A percentile compares a stretch with the other conserved stretches of the same genome.
Evolutionary conservation across 192 early-diverging fungal species (phyloP).

Genomic region (Backusella psychrophila): DNA sequence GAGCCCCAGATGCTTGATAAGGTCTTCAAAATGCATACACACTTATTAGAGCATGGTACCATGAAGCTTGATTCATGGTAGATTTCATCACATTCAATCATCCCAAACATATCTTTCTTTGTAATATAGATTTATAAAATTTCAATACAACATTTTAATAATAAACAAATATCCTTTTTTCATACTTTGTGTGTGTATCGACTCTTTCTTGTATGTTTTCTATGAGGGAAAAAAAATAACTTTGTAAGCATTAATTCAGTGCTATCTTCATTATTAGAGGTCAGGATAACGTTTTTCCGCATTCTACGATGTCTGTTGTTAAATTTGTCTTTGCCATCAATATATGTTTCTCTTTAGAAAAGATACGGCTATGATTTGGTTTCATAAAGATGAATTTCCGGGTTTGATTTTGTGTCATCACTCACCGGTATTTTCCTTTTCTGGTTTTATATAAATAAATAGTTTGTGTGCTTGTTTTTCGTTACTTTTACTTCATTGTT

Average conservation of each 20-base stretch:
- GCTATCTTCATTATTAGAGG: too few species aligned
- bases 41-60: slow-evolving; percentile 37
- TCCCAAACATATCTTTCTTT: not conserved
- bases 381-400: not conserved
- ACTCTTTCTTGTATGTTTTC: not conserved
- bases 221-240: not conserved
- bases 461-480: not conserved
- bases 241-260: not conserved
- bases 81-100: not conserved
- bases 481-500: not conserved
- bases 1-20: slow-evolving; percentile 43
- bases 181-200: not conserved
- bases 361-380: not conserved
- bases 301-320: not conserved
- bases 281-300: not conserved
- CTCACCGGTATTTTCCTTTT: not conserved
- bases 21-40: slow-evolving; percentile 42
- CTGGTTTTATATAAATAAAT: not conserved
- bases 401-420: not conserved
- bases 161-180: not conserved
- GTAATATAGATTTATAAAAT: not conserved
- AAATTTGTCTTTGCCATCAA: not conserved
- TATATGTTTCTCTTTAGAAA: not conserved
- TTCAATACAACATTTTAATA: not conserved
- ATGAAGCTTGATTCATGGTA: slow-evolving; percentile 43